Conservation (phyloP, 441 rosid genomes). For the Viola pubescens region DNA sequence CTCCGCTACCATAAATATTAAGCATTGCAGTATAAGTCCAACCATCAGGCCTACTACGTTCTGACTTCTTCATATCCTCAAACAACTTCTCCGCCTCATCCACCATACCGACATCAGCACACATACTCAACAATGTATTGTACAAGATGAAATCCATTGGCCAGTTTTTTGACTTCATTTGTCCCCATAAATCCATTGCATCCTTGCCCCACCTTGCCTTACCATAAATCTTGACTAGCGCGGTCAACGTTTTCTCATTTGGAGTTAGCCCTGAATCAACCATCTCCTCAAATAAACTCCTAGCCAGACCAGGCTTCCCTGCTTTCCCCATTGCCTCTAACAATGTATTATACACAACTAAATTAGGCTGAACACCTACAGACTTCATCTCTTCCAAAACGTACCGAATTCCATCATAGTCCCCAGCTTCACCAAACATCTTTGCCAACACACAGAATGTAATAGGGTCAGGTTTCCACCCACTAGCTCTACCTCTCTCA, state of each 20-base stretch:
- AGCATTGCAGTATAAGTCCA: slow-evolving; percentile 90
- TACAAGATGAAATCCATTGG: slow-evolving; percentile 79
- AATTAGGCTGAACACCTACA: slow-evolving; percentile 72
- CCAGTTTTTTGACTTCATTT: slow-evolving; percentile 63
- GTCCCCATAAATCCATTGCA: slow-evolving; percentile 70
- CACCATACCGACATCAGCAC: slow-evolving; percentile 79
- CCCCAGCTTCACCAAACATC: slow-evolving; percentile 89
- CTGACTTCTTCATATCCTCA: slow-evolving; percentile 64
- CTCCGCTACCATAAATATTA: slow-evolving; percentile 70
- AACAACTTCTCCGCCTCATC: slow-evolving; percentile 84
- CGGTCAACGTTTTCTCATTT: slow-evolving; percentile 70
- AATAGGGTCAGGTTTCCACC: slow-evolving; percentile 83
- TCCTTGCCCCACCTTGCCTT: slow-evolving; percentile 89
- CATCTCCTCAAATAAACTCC: slow-evolving; percentile 75
- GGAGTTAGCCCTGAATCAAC: slow-evolving; percentile 63
- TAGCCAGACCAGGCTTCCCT: slow-evolving; percentile 76
- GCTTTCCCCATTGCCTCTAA: slow-evolving; percentile 89
- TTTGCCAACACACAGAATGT: slow-evolving; percentile 72
- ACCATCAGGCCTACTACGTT: slow-evolving; percentile 54
- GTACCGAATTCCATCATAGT: slow-evolving; percentile 82
- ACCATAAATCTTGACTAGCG: slow-evolving; percentile 80
- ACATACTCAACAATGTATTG: slow-evolving; percentile 86
- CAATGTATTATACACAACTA: slow-evolving; percentile 79
- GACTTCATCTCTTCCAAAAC: slow-evolving; percentile 81
- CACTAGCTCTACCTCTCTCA: slow-evolving; percentile 86